Conservation (phyloP, 1,139 yeast genomes). For the Yamadazyma buinensis region DNA sequence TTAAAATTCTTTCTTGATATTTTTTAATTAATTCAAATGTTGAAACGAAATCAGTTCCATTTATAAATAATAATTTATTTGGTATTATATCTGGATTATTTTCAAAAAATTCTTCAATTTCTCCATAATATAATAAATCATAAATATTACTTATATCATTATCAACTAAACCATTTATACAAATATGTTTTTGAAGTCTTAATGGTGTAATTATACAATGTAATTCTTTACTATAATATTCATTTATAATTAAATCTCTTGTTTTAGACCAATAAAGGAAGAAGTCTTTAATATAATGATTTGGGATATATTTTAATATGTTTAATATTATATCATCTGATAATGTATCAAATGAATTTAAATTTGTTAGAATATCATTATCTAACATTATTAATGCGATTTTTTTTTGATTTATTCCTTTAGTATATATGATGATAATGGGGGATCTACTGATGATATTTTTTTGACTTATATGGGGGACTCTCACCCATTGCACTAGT, state of each 20-base stretch:
- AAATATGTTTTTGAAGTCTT: slow-evolving; percentile 21
- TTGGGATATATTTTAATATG: slow-evolving; percentile 22
- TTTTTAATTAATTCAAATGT: slow-evolving; percentile 21
- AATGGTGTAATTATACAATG: slow-evolving; percentile 34
- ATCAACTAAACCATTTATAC: slow-evolving; percentile 14
- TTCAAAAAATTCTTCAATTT: slow-evolving; percentile 29
- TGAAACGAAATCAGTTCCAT: slow-evolving; percentile 32
- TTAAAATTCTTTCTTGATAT: slow-evolving; percentile 16
- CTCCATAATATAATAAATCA: slow-evolving; percentile 27
- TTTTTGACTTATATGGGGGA: too few species aligned
- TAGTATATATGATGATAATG: too few species aligned
- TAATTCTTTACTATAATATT: slow-evolving; percentile 26
- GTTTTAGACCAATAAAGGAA: slow-evolving; percentile 19
- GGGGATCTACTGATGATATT: too few species aligned
- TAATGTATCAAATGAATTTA: slow-evolving; percentile 9
- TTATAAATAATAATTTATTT: slow-evolving; percentile 21
- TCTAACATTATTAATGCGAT: too few species aligned
- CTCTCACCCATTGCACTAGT: too few species aligned
- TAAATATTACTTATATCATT: slow-evolving; percentile 18
- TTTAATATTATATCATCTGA: slow-evolving; percentile 27
- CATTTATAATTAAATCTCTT: slow-evolving; percentile 21
- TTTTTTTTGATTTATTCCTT: too few species aligned
- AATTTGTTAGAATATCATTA: not conserved
- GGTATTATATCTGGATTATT: slow-evolving; percentile 28
- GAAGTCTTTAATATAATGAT: slow-evolving; percentile 25